Percentiles rank a stretch among this genome's conserved stretches.
Conservation (phyloP, 345 rosid species). For the Eucalyptus polyanthemos region DNA sequence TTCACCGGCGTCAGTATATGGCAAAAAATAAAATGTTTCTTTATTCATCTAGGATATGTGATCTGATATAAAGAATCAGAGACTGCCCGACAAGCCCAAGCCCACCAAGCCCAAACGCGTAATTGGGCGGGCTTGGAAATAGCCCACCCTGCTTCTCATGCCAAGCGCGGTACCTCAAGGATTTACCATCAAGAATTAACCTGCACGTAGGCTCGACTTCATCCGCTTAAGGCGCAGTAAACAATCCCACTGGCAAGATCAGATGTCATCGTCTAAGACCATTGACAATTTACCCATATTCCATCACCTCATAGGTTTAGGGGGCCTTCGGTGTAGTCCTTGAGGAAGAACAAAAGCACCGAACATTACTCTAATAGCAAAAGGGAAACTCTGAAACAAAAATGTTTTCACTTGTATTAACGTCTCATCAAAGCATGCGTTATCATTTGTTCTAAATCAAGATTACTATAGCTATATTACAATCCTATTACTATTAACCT, state of each 20-base stretch:
- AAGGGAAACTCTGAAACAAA: neutral
- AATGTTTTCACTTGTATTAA: neutral
- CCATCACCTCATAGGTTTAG: neutral
- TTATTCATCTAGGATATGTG: neutral
- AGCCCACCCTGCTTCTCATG: neutral
- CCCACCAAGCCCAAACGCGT: neutral
- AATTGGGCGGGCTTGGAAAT: neutral
- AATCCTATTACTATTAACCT: neutral
- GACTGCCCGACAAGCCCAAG: neutral
- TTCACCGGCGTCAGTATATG: neutral
- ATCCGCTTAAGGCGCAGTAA: neutral
- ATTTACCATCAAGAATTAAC: neutral
- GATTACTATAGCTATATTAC: neutral
- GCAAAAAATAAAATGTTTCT: neutral
- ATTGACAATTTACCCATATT: no score
- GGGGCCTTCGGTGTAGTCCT: neutral
- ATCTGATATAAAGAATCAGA: neutral
- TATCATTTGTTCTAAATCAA: neutral
- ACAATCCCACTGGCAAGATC: neutral
- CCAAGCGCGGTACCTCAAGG: neutral
- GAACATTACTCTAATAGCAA: neutral
- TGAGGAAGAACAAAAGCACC: neutral
- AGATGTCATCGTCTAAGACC: neutral
- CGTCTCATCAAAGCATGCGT: neutral
- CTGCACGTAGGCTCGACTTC: neutral